Percentiles rank a stretch among this genome's conserved stretches.
Evolutionary conservation across 1,284 basidiomycete genomes (phyloP).

Genomic region (Rhodotorula sp.): DNA sequence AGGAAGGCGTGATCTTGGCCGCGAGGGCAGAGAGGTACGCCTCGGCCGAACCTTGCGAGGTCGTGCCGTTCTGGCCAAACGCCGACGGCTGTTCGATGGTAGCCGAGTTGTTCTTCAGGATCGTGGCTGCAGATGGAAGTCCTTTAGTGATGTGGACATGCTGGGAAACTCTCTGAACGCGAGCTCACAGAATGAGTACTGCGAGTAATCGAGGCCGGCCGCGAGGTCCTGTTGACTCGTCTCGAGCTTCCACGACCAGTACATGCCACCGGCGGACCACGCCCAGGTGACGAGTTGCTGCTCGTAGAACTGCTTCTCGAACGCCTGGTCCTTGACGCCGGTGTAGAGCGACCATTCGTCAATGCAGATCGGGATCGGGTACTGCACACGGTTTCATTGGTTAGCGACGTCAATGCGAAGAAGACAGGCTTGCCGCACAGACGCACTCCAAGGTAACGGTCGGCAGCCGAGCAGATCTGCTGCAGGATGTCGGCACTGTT

Average conservation of each 20-base stretch:
- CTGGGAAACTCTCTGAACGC: neutral
- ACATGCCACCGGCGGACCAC: conserved; percentile 42
- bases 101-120: conserved; percentile 27
- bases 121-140: conserved; percentile 2
- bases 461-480: conserved; percentile 44
- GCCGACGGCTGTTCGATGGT: conserved; percentile 22
- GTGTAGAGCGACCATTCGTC: conserved; percentile 45
- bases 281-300: conserved; percentile 45
- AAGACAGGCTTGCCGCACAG: neutral
- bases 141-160: neutral
- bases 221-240: conserved; percentile 25
- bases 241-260: conserved; percentile 40
- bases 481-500: conserved; percentile 40
- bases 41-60: conserved; percentile 8
- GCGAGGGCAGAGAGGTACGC: conserved; percentile 22
- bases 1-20: conserved; percentile 15
- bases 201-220: conserved; percentile 31
- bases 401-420: neutral
- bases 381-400: conserved; percentile 7
- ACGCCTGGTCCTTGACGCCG: conserved; percentile 43
- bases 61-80: conserved; percentile 25
- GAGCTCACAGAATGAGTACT: conserved; percentile 18
- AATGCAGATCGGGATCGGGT: conserved; percentile 45
- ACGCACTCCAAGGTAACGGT: conserved; percentile 34
- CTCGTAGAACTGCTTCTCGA: conserved; percentile 44